Evolutionary conservation across 2,329 filamentous ascomycete genomes (phyloP), one percentile per base, ranked within the genome.

Genomic region (Cladophialophora bantiana): DNA sequence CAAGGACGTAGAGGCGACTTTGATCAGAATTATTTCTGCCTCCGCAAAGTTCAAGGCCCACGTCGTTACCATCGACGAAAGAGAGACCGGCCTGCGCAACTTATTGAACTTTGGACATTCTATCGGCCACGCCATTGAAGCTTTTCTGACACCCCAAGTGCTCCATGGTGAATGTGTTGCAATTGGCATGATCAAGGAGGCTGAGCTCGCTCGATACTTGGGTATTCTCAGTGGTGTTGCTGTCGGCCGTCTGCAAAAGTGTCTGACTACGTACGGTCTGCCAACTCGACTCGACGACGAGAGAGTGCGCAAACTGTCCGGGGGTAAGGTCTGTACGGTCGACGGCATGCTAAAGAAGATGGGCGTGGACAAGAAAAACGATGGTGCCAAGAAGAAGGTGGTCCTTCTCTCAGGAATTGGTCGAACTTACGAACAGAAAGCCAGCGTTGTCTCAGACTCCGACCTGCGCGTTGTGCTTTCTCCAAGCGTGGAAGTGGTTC

Each of bases 311-410:
- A 92, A 90, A 74, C 82, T 95, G 68, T 94, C 93, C 4, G 94
- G 93, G 1, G 92, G 91, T 61, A 97, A 96, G 80, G 85, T 88
- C 71, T 99, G 95, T 77, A 90, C 91, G 0, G 92, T 97, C 2
- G 92, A 97, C 73, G 86, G 91, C 40, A 80, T 99, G 59, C 85
- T 99, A 64, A 86, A 90, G 71, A 96, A 96, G 77, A 99, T 99
- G 95, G 93, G 91, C 0, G 90, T 99, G 7, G 95, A 99, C 81
- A 99, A 99, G 86, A 99, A 99, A 84, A 99, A 99, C 72, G 91
- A 96, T 53, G 95, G 95, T 1, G 87, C 87, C 66, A 93, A 94
- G 79, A 99, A 99, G 84, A 98, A 97, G 81, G 91, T 99, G 70
- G 94, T 97, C 6, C 86, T 99, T 7, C 84, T 99, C 10, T 94